These are phyloP conservation scores for Syzygium aqueum DNA, from an alignment of 345 rosid species.

Conservation along the genomic window DNA sequence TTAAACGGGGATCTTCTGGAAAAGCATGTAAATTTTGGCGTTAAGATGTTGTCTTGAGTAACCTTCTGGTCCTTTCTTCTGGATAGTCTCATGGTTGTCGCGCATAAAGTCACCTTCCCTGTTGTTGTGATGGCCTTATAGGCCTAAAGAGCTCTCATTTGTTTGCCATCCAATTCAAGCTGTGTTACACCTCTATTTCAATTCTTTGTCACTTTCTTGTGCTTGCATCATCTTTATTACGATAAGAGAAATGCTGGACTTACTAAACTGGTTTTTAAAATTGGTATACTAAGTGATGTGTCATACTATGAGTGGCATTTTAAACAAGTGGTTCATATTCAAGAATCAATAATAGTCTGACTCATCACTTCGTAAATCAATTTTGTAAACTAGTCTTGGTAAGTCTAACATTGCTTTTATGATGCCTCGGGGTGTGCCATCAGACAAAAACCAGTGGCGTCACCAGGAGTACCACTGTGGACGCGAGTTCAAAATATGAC, in stretches of 20 bases:
- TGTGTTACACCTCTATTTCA: background rate
- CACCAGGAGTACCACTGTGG: background rate
- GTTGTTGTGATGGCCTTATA: background rate
- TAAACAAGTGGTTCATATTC: background rate
- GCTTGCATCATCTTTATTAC: background rate
- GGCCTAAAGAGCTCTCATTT: background rate
- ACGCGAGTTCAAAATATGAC: background rate
- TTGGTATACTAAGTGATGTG: background rate
- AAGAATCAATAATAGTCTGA: background rate
- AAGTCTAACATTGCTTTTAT: background rate
- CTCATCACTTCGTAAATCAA: background rate
- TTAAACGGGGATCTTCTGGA: background rate
- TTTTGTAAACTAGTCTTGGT: background rate
- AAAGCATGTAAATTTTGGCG: background rate
- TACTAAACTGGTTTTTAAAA: background rate
- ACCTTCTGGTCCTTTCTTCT: background rate
- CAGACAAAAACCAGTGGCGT: background rate
- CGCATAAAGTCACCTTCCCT: background rate
- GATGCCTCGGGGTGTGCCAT: background rate
- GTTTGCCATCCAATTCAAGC: background rate
- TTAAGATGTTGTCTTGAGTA: background rate
- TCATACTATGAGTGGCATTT: background rate
- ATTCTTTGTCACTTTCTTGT: background rate
- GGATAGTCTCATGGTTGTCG: background rate
- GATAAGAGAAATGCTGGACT: background rate